phyloP scores from a whole-genome alignment of 2,329 filamentous ascomycete genomes.

The Trichophyton equinum region DNA sequence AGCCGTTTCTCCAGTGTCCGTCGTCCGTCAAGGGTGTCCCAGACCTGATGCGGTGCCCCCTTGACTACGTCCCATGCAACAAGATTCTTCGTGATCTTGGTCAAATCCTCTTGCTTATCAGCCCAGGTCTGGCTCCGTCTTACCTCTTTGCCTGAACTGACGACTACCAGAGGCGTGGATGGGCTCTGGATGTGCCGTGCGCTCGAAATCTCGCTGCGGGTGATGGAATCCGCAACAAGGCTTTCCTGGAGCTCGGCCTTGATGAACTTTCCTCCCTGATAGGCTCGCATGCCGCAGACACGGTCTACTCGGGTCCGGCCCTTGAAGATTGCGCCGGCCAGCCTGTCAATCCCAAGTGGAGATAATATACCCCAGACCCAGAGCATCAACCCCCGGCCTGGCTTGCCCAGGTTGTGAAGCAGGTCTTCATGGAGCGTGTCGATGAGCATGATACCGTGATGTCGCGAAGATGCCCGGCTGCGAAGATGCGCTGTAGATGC shows the following conservation, averaged over 20 bases:
- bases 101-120: conserved; percentile 71
- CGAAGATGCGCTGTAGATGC: conserved; percentile 83
- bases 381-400: conserved; percentile 64
- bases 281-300: conserved; percentile 65
- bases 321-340: conserved; percentile 68
- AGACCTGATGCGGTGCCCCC: conserved; percentile 74
- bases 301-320: conserved; percentile 72
- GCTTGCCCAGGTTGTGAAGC: conserved; percentile 49
- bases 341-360: conserved; percentile 70
- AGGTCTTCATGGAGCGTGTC: conserved; percentile 84
- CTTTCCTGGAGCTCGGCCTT: conserved; percentile 90
- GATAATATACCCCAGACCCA: conserved; percentile 80
- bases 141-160: conserved; percentile 67
- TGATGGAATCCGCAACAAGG: conserved; percentile 71
- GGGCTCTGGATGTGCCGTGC: conserved; percentile 66
- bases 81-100: conserved; percentile 64
- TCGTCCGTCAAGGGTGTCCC: conserved; percentile 61
- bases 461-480: conserved; percentile 62
- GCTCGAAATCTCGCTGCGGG: conserved; percentile 66
- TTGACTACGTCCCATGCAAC: conserved; percentile 77
- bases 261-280: conserved; percentile 70
- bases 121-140: conserved; percentile 61
- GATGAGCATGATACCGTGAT: conserved; percentile 72
- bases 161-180: conserved; percentile 63
- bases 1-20: conserved; percentile 67